Percentiles rank a stretch among this genome's conserved stretches.
These are phyloP conservation scores for Beauveria varroae DNA, from an alignment of 2,329 filamentous ascomycete genomes.

Conservation along the genomic window DNA sequence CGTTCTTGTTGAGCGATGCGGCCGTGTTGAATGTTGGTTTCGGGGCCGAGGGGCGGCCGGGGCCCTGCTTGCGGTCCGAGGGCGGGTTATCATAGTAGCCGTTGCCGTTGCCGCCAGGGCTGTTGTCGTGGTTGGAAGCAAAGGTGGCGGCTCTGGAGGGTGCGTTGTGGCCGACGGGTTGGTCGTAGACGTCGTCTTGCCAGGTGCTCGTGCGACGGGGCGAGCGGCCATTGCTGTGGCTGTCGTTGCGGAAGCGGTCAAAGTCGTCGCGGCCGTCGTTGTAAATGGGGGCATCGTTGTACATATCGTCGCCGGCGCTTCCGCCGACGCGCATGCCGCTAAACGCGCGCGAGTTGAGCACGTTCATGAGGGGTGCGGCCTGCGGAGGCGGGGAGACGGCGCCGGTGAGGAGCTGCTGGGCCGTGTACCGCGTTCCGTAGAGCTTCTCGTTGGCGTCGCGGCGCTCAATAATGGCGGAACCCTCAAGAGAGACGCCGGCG, in stretches of 20 bases:
- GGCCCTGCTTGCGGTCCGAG: slow-evolving; percentile 43
- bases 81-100: slow-evolving; percentile 43
- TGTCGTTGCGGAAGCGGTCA: slow-evolving; percentile 29
- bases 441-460: slow-evolving; percentile 96
- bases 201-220: slow-evolving; percentile 62
- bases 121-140: slow-evolving; percentile 36
- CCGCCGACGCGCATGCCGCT: slow-evolving; percentile 49
- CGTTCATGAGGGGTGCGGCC: slow-evolving; percentile 74
- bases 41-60: slow-evolving; percentile 74
- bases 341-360: slow-evolving; percentile 82
- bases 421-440: slow-evolving; percentile 77
- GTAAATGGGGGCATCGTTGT: slow-evolving; percentile 90
- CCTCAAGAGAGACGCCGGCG: slow-evolving; percentile 89
- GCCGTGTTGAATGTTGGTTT: slow-evolving; percentile 74
- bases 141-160: slow-evolving; percentile 46
- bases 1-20: slow-evolving; percentile 56
- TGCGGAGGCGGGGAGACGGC: slow-evolving; percentile 70
- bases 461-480: slow-evolving; percentile 85
- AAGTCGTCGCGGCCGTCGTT: slow-evolving; percentile 75
- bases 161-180: slow-evolving; percentile 34
- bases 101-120: slow-evolving; percentile 42
- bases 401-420: slow-evolving; percentile 73
- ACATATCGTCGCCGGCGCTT: slow-evolving; percentile 57
- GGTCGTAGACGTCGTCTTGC: slow-evolving; percentile 69
- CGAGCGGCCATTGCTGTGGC: slow-evolving; percentile 33